Evolutionary conservation across 2,329 filamentous ascomycete species (phyloP), one percentile per base, ranked within the genome.

Genomic region (Aspergillus intermedius): DNA sequence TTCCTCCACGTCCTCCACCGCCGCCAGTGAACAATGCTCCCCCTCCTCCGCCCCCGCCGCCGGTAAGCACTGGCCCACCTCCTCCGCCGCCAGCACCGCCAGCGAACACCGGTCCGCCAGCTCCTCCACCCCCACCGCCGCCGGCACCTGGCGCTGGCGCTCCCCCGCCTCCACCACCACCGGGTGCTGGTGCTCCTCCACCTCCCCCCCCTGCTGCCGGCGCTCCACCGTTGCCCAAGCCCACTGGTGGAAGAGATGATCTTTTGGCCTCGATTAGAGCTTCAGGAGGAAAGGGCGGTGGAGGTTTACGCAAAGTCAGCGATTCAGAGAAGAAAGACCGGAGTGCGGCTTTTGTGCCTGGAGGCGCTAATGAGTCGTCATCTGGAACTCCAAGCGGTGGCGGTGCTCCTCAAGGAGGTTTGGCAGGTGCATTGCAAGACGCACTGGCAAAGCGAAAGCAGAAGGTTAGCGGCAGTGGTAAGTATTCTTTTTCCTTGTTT

Each of bases 381-480:
- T 56, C 80, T 7, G 71, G 79, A 40, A 65, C 75, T 44, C 66
- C 73, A 44, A 77, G 77, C 40, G 77, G 75, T 15, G 78, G 80
- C 9, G 81, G 71, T 32, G 67, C 62, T 41, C 68, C 68, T 49
- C 72, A 70, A 41, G 73, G 83, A 48, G 84, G 82, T 32, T 81
- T 96, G 78, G 88, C 89, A 19, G 88, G 86, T 72, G 91, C 89
- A 43, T 73, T 95, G 59, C 88, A 88, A 51, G 85, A 82, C 51
- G 87, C 86, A 49, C 70, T 91, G 60, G 82, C 85, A 63, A 87
- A 88, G 73, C 80, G 91, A 68, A 96, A 96, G 76, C 83, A 89
- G 70, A 95, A 95, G 77, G 91, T 96, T 66, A 88, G 88, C 72
- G 86, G 88, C 67, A 95, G 88, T 77, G 91, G 91, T 96, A 82